A percentile compares a stretch with the other conserved stretches of the same genome.
phyloP scores from a whole-genome alignment of 768 basidiomycete genomes.

The Boletus subcaerulescens region DNA sequence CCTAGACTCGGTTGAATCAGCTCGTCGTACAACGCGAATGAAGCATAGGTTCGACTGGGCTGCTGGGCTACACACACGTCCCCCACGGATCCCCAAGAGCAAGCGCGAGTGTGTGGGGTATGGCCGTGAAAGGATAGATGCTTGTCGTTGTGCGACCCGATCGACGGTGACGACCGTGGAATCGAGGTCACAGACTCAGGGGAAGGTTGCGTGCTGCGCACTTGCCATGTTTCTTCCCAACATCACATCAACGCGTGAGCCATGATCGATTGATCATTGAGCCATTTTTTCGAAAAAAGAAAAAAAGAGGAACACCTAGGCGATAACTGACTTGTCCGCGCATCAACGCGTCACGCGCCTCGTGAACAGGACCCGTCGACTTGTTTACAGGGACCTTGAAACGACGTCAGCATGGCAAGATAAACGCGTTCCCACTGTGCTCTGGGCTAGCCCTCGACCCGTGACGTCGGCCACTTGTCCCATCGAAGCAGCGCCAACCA shows the following conservation, averaged over 20 bases:
- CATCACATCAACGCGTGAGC: background rate
- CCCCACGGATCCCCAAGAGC: background rate
- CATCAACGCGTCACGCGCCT: too few species aligned
- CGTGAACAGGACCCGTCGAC: background rate
- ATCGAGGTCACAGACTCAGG: background rate
- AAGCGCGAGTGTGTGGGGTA: slow-evolving; percentile 4
- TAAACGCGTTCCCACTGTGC: background rate
- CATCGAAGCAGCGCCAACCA: too few species aligned
- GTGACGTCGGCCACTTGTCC: background rate
- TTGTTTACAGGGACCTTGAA: background rate
- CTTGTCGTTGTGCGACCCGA: background rate
- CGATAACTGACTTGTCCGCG: background rate
- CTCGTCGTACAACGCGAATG: too few species aligned
- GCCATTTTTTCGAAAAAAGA: too few species aligned
- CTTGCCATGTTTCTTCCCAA: background rate
- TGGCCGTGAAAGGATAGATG: background rate
- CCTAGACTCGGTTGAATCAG: slow-evolving; percentile 5
- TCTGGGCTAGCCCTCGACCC: background rate
- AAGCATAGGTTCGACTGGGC: too few species aligned
- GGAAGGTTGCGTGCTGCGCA: background rate
- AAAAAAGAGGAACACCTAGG: background rate
- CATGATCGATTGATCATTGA: too few species aligned
- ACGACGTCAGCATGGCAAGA: background rate
- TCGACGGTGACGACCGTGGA: slow-evolving; percentile 4
- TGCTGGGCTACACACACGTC: background rate